A percentile compares a stretch with the other conserved stretches of the same genome.
Evolutionary conservation across 345 rosid genomes (phyloP).

Genomic region (Cardamine resedifolia): DNA sequence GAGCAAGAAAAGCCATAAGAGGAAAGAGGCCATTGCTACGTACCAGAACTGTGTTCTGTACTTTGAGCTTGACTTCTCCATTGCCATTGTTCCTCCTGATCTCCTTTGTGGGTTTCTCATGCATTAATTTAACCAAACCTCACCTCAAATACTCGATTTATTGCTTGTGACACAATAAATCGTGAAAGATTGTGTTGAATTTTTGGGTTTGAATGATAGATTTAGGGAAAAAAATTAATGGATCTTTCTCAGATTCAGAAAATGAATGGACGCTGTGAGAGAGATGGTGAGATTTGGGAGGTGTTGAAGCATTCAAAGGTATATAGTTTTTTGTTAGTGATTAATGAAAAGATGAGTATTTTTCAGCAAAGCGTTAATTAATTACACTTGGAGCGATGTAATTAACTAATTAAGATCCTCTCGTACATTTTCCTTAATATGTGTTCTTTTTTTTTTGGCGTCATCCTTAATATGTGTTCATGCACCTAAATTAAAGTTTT

Average conservation of each 20-base stretch:
- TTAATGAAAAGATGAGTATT: slow-evolving; percentile 10
- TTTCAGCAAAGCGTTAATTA: slow-evolving; percentile 18
- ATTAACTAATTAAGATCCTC: background rate
- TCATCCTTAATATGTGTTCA: slow-evolving; percentile 6
- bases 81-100: slow-evolving; percentile 35
- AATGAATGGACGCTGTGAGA: slow-evolving; percentile 8
- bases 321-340: slow-evolving; percentile 28
- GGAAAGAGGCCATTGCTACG: slow-evolving; percentile 39
- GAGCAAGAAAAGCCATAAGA: slow-evolving; percentile 53
- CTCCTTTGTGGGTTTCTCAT: slow-evolving; percentile 36
- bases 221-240: background rate
- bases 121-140: slow-evolving; percentile 22
- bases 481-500: background rate
- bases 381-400: background rate
- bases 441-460: no score
- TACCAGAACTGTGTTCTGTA: slow-evolving; percentile 53
- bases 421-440: background rate
- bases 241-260: slow-evolving; percentile 31
- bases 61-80: slow-evolving; percentile 45
- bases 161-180: slow-evolving; percentile 19
- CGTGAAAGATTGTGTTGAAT: background rate
- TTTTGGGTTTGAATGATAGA: slow-evolving; percentile 2
- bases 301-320: slow-evolving; percentile 42
- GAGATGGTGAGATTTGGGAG: slow-evolving; percentile 22
- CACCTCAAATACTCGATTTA: background rate